Base-by-base conservation (phyloP, 225 moss, liverwort and hornwort genomes). In the Pseudisothecium myosuroides region DNA sequence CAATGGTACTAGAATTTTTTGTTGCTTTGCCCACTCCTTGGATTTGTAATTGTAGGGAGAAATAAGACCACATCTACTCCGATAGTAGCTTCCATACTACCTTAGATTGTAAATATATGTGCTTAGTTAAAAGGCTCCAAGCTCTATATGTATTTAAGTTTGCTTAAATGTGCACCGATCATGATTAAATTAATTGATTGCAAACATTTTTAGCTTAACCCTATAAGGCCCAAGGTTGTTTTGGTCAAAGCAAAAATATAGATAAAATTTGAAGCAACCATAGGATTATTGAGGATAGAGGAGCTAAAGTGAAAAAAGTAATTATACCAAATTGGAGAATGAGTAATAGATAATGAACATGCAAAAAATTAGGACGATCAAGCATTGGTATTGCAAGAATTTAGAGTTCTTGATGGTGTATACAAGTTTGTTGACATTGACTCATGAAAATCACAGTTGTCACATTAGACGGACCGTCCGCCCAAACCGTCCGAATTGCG, bases 321-420 rank as follows among this genome's bases (percentile, higher is more conserved):
- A 74, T 2, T 0, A 7, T 19, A 74, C 7, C 7, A 74, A 47
- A 74, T 29, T 47, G 1, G 43, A 45, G 2, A 73, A 17, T 43
- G 17, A 45, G 0, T 45, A 2, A 73, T 73, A 73, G 28, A 28
- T 2, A 28, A 73, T 73, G 1, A 10, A 1, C 2, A 7, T 74
- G 6, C 18, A 11, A 74, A 47, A 52, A 47, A 47, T 2, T 18
- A 10, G 11, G 3, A 31, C 6, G 8, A 73, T 4, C 10, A 3
- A 45, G 4, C 0, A 10, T 5, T 74, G 11, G 11, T 43, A 39
- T 29, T 74, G 18, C 0, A 0, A 74, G 18, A 74, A 47, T 29
- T 74, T 17, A 10, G 0, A 10, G 0, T 31, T 75, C 49, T 0
- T 49, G 0, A 4, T 0, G 11, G 2, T 19, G 7, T 19, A 31